Evolutionary conservation across 768 basidiomycete species (phyloP), one percentile per base, ranked within the genome.

Genomic region (Leccinum longicurvipes): DNA sequence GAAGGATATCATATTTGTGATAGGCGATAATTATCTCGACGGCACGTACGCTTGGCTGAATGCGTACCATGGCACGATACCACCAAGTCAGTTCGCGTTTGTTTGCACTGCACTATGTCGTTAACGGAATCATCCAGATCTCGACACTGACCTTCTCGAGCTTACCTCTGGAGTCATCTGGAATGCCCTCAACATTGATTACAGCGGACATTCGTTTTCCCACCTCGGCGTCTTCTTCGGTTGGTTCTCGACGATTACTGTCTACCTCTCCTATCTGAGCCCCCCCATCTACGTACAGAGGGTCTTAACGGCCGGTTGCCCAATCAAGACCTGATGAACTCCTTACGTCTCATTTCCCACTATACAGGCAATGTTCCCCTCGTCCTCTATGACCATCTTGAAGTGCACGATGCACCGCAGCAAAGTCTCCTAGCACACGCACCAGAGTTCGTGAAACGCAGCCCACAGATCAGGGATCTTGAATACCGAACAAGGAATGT

Each of bases 171-270:
- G 94, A 3, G 88, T 94, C 6, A 89, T 99, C 42, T 99, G 97
- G 97, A 93, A 91, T 1, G 93, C 93, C 11, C 73, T 99, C 46
- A 90, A 89, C 62, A 83, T 99, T 42, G 97, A 98, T 69, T 98
- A 98, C 70, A 92, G 94, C 1, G 91, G 93, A 0, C 96, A 99
- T 72, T 98, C 95, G 0, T 96, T 98, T 73, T 93, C 90, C 10
- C 92, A 98, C 67, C 77, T 98, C 2, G 96, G 97, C n/a, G 74
- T 98, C 10, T 98, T 93, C 74, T 91, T 88, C 71, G 96, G 96
- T 93, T 17, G 53, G 85, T 44, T 50, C n/a, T 49, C 27, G 9
- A 39, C 1, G 21, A 1, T 50, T 10, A 32, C 27, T 28, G n/a
- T 36, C 23, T 27, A 10, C 27, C 48, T 41, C 55, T 55, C 7